phyloP scores from a whole-genome alignment of 1,139 yeast genomes.

The Pichia sp. region DNA sequence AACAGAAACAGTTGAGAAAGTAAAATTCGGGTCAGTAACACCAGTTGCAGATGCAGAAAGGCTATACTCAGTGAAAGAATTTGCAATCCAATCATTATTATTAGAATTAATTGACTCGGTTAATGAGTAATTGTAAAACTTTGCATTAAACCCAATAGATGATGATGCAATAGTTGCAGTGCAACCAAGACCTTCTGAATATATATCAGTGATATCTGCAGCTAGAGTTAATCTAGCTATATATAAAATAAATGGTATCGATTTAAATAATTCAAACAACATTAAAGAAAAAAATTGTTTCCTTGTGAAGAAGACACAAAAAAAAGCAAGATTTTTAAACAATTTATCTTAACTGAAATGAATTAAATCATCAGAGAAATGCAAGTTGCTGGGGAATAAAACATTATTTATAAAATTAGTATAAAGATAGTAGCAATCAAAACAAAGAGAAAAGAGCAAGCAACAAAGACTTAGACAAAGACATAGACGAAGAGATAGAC shows the following conservation, averaged over 20 bases:
- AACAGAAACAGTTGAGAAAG: neutral
- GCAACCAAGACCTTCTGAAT: neutral
- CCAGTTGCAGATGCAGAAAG: conserved; percentile 4
- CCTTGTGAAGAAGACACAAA: too few species aligned
- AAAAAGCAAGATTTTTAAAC: too few species aligned
- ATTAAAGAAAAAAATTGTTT: neutral
- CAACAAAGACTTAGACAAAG: too few species aligned
- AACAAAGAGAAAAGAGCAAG: too few species aligned
- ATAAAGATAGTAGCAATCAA: too few species aligned
- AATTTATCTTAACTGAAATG: too few species aligned
- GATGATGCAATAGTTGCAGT: neutral
- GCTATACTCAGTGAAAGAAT: neutral
- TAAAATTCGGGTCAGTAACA: conserved; percentile 12
- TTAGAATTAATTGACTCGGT: conserved; percentile 6
- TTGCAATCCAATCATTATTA: conserved; percentile 7
- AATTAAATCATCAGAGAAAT: too few species aligned
- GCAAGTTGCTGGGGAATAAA: too few species aligned
- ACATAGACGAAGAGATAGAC: too few species aligned
- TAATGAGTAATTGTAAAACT: conserved; percentile 8
- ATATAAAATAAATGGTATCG: neutral
- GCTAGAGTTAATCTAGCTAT: neutral
- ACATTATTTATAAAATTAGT: too few species aligned
- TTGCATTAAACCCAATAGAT: conserved; percentile 6
- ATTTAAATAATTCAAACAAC: neutral
- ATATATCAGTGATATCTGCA: neutral